Evolutionary conservation across 2,329 filamentous ascomycete species (phyloP).

Genomic region (Ploettnerulaceae sp.): DNA sequence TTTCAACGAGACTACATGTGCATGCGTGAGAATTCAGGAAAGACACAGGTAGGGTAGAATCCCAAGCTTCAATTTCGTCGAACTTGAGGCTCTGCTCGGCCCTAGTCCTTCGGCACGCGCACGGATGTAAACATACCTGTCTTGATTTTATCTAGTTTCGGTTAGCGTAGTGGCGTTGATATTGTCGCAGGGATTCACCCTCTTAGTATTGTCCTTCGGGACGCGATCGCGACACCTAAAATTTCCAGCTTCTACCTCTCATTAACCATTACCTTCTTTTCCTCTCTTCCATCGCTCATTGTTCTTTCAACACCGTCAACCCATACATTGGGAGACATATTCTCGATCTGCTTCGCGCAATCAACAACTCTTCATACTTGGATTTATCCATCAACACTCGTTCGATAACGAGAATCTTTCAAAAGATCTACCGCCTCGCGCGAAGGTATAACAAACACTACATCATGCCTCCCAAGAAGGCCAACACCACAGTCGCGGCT

Average conservation of each 20-base stretch:
- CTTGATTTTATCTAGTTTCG: neutral
- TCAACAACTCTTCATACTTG: conserved; percentile 1
- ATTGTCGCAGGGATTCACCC: neutral
- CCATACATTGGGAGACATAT: neutral
- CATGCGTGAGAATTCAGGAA: no score
- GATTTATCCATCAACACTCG: neutral
- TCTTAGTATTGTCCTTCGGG: neutral
- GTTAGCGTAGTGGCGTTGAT: neutral
- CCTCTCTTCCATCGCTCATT: neutral
- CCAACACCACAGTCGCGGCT: neutral
- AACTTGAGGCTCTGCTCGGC: neutral
- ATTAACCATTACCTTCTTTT: no score
- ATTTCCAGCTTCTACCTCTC: neutral
- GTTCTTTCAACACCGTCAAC: neutral
- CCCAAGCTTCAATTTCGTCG: neutral
- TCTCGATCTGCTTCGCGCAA: conserved; percentile 1
- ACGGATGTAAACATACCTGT: no score
- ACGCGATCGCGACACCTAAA: conserved; percentile 7
- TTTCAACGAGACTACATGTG: conserved; percentile 26
- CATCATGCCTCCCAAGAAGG: conserved; percentile 24
- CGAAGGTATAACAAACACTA: neutral
- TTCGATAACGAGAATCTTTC: neutral
- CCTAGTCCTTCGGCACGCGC: neutral
- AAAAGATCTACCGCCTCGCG: neutral
- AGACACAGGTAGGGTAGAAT: no score